Evolutionary conservation across 495 filamentous ascomycete species (phyloP), one percentile per base, ranked within the genome.

Genomic region (Penicillium dipodomyicola): DNA sequence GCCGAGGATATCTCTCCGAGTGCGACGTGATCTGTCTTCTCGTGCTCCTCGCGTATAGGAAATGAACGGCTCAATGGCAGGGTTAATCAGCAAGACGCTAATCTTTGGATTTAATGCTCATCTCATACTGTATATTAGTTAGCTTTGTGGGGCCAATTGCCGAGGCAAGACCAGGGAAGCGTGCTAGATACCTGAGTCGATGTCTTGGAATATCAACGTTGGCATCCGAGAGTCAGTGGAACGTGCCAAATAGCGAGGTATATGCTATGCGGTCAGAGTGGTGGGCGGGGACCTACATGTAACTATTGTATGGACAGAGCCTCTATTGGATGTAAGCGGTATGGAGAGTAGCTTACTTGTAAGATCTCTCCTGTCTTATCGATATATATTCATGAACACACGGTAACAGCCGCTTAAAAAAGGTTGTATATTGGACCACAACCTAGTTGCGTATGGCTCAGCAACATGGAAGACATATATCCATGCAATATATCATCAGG

Each of bases 101-200:
- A 40, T 52, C 12, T 22, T 20, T 22, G 32, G 22, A 19, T 19
- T 37, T 11, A 33, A 33, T 33, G 5, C 15, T 33, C 7, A 29
- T 48, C 39, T 44, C 17, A 40, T 49, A 55, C 54, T 32, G 10
- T 33, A 43, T 22, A 4, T 6, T 14, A 15, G 19, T 56, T 19
- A 52, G 44, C 49, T 40, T 29, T 19, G 6, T 22, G 20, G n/a
- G 42, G 30, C 7, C 39, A 40, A 22, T 46, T 49, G 15, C 40
- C 27, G 23, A 25, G 10, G 27, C 3, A 53, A 52, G 29, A 52
- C 40, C 12, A 7, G 12, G 10, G 2, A 39, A 30, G 48, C 22
- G 32, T 50, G 35, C 30, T 58, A 17, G 15, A 53, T 44, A 49
- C 57, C 43, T 48, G 37, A 58, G 50, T 60, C 52, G 32, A 48